Evolutionary conservation across 2,329 filamentous ascomycete genomes (phyloP).

Genomic region (Colletotrichum abscissum): DNA sequence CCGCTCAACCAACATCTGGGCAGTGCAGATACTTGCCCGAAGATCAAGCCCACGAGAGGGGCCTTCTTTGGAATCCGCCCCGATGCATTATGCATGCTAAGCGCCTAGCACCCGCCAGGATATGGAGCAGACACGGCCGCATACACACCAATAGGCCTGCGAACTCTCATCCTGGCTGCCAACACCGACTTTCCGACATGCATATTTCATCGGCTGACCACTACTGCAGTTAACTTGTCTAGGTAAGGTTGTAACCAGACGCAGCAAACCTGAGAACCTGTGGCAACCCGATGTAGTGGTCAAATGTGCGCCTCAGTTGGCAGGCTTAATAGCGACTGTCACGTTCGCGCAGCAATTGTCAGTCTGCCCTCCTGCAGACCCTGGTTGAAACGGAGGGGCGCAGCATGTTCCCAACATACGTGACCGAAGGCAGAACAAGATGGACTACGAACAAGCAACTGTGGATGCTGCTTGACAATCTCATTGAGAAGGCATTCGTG

Average conservation of each 20-base stretch:
- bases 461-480: too few species aligned
- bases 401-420: neutral
- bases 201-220: constrained; percentile 1
- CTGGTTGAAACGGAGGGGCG: neutral
- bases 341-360: neutral
- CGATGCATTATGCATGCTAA: constrained; percentile 5
- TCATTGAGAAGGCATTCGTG: too few species aligned
- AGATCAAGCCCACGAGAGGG: neutral
- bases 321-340: neutral
- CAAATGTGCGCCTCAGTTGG: neutral
- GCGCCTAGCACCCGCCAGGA: constrained; percentile 14
- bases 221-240: neutral
- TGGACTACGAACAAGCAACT: neutral
- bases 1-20: neutral
- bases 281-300: neutral
- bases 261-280: neutral
- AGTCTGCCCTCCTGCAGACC: constrained; percentile 19
- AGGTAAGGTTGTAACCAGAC: neutral
- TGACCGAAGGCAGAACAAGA: neutral
- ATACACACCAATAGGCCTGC: constrained; percentile 1
- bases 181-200: neutral
- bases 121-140: neutral
- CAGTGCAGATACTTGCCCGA: neutral
- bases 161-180: neutral
- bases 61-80: neutral